Evolutionary conservation across 1,284 basidiomycete genomes (phyloP).

Genomic region (Paramarasmius palmivorus): DNA sequence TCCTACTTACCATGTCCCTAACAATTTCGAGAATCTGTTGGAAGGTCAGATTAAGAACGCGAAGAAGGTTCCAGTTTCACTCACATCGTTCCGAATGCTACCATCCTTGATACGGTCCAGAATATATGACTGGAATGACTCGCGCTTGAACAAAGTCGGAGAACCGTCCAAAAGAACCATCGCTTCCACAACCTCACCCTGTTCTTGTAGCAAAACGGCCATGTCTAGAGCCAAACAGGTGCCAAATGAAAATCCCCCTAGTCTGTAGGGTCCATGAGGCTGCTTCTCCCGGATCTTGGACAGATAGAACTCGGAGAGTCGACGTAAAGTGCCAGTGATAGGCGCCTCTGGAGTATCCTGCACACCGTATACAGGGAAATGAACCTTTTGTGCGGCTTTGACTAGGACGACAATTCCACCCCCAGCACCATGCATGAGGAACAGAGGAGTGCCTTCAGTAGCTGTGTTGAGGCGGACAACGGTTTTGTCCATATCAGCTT

Average conservation of each 20-base stretch:
- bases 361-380: slow-evolving; percentile 8
- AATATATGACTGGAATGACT: background rate
- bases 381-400: slow-evolving; percentile 1
- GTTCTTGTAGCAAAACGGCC: background rate
- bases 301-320: slow-evolving; percentile 7
- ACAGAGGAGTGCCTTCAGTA: slow-evolving; percentile 6
- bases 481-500: slow-evolving; percentile 9
- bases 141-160: background rate
- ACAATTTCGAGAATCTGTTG: background rate
- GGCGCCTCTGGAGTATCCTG: slow-evolving; percentile 12
- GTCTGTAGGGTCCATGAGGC: slow-evolving; percentile 10
- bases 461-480: background rate
- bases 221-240: background rate
- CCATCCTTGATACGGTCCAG: background rate
- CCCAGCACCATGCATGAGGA: slow-evolving; percentile 10
- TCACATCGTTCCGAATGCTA: background rate
- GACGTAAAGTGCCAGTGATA: slow-evolving; percentile 4
- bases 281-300: slow-evolving; percentile 9
- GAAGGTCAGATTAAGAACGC: too few species aligned
- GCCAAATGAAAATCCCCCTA: slow-evolving; percentile 6
- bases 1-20: background rate
- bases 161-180: slow-evolving; percentile 1
- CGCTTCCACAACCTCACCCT: background rate
- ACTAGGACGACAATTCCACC: slow-evolving; percentile 6
- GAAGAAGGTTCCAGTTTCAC: background rate